phyloP scores from a whole-genome alignment of 805 yeast species.

The Wickerhamomyces canadensis region DNA sequence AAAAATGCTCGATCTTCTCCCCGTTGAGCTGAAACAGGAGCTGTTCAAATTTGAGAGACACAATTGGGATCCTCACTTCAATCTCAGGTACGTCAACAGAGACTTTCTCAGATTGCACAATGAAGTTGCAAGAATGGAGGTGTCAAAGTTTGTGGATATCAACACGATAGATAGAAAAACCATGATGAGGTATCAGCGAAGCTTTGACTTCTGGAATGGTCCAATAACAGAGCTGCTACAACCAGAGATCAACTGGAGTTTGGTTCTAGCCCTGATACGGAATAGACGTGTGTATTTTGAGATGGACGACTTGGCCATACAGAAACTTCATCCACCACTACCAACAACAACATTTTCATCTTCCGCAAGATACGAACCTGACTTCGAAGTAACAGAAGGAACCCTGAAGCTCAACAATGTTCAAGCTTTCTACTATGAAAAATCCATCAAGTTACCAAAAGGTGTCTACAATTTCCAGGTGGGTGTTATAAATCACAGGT shows the following conservation, averaged over 20 bases:
- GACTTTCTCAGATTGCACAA: constrained; percentile 47
- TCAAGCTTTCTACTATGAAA: constrained; percentile 7
- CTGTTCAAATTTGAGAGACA: constrained; percentile 22
- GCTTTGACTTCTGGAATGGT: constrained; percentile 29
- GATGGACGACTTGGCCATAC: constrained; percentile 31
- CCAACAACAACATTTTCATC: neutral
- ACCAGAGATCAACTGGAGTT: constrained; percentile 36
- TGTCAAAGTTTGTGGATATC: constrained; percentile 19
- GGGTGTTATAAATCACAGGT: constrained; percentile 6
- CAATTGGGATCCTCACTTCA: constrained; percentile 19
- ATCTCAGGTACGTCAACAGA: constrained; percentile 30
- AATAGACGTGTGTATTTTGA: constrained; percentile 52
- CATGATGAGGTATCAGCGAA: constrained; percentile 2
- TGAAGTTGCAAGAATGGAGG: constrained; percentile 37
- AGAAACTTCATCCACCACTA: constrained; percentile 6
- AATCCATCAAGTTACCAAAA: constrained; percentile 5
- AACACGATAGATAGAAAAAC: neutral
- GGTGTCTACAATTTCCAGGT: constrained; percentile 20
- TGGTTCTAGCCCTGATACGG: constrained; percentile 43
- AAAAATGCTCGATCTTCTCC: constrained; percentile 24
- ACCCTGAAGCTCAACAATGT: constrained; percentile 6
- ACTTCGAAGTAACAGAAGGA: neutral
- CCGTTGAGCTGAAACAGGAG: constrained; percentile 38
- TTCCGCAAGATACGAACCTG: neutral
- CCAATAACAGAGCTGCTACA: constrained; percentile 29